Percentiles rank a stretch among this genome's conserved stretches.
Conservation (phyloP, 176 grass and related monocot genomes). For the Juncus inflexus region DNA sequence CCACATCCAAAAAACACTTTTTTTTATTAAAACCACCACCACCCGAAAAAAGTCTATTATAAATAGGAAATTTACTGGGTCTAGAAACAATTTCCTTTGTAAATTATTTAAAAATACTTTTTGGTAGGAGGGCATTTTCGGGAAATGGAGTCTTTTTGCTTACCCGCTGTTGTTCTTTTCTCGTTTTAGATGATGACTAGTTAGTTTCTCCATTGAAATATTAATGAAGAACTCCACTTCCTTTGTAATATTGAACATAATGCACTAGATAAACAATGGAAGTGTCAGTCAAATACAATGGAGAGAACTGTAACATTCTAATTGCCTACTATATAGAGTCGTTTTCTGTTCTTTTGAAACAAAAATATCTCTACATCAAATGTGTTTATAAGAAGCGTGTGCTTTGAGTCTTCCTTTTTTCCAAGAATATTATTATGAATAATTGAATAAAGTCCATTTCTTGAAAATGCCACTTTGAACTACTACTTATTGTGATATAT, state of each 20-base stretch:
- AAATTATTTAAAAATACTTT: background rate
- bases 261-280: background rate
- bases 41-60: background rate
- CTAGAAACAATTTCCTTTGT: background rate
- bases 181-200: background rate
- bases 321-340: background rate
- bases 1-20: background rate
- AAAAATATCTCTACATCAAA: conserved; percentile 2
- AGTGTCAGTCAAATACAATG: background rate
- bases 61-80: background rate
- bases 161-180: conserved; percentile 1
- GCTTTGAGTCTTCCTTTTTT: conserved; percentile 8
- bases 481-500: no score
- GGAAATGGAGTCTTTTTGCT: background rate
- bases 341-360: background rate
- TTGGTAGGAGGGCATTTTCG: background rate
- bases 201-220: background rate
- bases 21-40: background rate
- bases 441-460: no score
- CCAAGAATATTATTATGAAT: background rate
- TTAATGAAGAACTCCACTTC: background rate
- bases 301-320: background rate
- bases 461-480: no score
- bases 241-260: background rate
- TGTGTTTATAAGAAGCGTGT: conserved; percentile 26